Base-by-base conservation (phyloP, 2,329 filamentous ascomycete genomes). In the Blastomyces parvus region DNA sequence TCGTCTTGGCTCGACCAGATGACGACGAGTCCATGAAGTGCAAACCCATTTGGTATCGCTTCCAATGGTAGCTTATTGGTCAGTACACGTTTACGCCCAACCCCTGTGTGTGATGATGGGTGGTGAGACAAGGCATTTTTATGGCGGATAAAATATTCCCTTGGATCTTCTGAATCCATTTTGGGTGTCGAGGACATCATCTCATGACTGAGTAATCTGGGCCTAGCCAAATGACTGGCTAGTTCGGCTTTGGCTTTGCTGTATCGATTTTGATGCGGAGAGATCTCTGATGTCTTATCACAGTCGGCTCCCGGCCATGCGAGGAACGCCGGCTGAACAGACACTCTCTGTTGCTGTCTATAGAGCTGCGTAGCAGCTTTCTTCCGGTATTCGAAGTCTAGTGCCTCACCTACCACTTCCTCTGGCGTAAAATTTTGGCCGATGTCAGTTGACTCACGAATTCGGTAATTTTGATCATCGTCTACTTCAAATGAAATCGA, bases 341-440 rank as follows among this genome's bases (percentile, higher is more conserved):
- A 61, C 62, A 56, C 14, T 50, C 19, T 50, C 14, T 50, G 38
- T n/a, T 64, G 66, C 7, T 69, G 60, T 30, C 70, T 69, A 25
- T 70, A 68, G 48, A 66, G 62, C n/a, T 69, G 66, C 22, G 73
- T 73, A 17, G 70, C 72, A 3, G 71, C 72, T 64, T 70, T 74
- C 66, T 78, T 77, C 50, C 74, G 70, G 19, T 68, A 67, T 58
- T 78, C 76, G 64, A 77, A 77, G 42, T 77, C 74, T 57, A 78
- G 69, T 27, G 75, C 74, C 14, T 70, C 67, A 50, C 70, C 68
- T 4, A 75, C 55, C 40, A 70, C 69, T 1, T 67, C 53, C 8
- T 66, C 63, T 0, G 66, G 61, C 17, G 50, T 59, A 7, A 63
- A 14, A n/a, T 56, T 64, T 3, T 64, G 58, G 14, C 65, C 64